Evolutionary conservation across 148 eudicot species (phyloP), one percentile per base, ranked within the genome.

Genomic region (Camellia sinensis): DNA sequence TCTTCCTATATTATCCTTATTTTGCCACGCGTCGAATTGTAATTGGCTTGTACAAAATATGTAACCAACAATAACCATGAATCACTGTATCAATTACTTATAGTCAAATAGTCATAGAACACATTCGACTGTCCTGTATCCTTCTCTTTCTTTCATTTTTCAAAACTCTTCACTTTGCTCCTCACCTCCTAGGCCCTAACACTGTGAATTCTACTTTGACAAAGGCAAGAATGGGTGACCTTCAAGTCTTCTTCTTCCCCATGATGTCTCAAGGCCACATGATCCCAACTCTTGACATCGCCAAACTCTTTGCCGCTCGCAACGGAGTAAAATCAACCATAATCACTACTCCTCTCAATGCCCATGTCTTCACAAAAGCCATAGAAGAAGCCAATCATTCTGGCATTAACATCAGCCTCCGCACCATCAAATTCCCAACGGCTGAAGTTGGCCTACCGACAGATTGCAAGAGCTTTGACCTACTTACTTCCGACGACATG

Each of bases 211-310:
- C 37, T 29, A 29, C 37, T 29, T 29, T 29, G 37, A 29, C 37
- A 29, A 29, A 29, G 37, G 37, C 37, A 29, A 48, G 52, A 67
- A 45, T 45, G 54, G 78, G 46, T 57, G 71, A 79, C 8, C 90
- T 89, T 40, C 93, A 90, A 67, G 81, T 86, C 18, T 77, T 81
- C 74, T 81, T 92, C 77, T 79, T 92, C 59, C 93, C 93, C 44
- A 12, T 86, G 63, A 54, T 84, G 85, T 87, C 85, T 50, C 80
- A 74, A n/a, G 97, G 97, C 73, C 94, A 92, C 77, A 84, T 86
- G 88, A 88, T 90, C 59, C 92, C 94, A 41, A 67, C 67, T 48
- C 52, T 87, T 4, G 89, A 91, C 86, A 87, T 89, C 9, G 94
- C 88, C 7, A 85, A 77, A 57, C 85, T 87, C 3, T 91, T 92